phyloP scores from a whole-genome alignment of 1,284 basidiomycete genomes.

The Ceratobasidium sp. region DNA sequence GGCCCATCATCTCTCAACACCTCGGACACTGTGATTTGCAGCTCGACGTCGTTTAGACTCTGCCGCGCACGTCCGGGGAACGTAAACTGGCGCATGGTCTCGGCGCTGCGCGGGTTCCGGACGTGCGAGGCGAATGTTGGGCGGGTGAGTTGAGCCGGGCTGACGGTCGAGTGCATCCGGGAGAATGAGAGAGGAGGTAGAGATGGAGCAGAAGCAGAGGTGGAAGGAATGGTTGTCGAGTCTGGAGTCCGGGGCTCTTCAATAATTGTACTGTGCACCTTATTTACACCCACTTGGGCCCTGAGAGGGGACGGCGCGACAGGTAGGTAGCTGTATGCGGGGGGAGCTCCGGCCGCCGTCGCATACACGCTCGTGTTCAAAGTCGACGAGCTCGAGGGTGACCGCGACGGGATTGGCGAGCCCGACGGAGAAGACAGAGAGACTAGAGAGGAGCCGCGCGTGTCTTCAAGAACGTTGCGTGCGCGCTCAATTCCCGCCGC shows the following conservation, averaged over 20 bases:
- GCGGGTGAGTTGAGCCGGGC: not conserved
- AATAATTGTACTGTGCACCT: not conserved
- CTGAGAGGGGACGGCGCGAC: conserved; percentile 30
- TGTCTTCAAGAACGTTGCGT: not conserved
- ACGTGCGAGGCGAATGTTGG: conserved; percentile 8
- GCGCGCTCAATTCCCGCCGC: conserved; percentile 32
- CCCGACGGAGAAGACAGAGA: conserved; percentile 3
- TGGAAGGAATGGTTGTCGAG: not conserved
- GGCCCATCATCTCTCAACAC: conserved; percentile 13
- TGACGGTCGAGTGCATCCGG: conserved; percentile 11
- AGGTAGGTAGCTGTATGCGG: conserved; percentile 39
- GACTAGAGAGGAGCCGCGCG: not conserved
- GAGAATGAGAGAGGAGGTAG: not conserved
- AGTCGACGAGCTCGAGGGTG: not conserved
- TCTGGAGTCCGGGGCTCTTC: conserved; percentile 31
- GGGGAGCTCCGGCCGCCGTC: conserved; percentile 11
- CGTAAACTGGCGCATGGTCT: conserved; percentile 17
- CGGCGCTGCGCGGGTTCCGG: conserved; percentile 13
- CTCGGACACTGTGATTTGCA: conserved; percentile 34
- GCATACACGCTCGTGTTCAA: not conserved
- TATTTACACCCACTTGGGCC: not conserved
- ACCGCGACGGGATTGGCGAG: conserved; percentile 1
- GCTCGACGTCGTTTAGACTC: conserved; percentile 27
- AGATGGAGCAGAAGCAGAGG: not conserved
- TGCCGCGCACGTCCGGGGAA: conserved; percentile 13